Percentiles rank a stretch among this genome's conserved stretches.
These are phyloP conservation scores for Kwoniella shandongensis DNA, from an alignment of 768 basidiomycete species.

Conservation along the genomic window DNA sequence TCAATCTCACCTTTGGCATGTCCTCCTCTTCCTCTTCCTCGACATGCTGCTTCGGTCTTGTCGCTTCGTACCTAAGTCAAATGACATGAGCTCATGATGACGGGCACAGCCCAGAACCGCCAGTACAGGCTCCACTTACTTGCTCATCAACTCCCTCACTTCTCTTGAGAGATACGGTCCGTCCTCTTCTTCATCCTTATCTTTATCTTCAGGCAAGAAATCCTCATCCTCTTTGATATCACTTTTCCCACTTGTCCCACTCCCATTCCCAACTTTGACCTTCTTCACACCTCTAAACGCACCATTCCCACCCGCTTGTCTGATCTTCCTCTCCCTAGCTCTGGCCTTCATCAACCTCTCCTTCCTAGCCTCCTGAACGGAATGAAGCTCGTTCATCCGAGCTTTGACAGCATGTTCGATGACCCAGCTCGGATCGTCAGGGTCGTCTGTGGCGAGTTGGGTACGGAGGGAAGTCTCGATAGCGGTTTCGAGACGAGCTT, in stretches of 20 bases:
- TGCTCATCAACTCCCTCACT: conserved; percentile 74
- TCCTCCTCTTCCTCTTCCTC: conserved; percentile 47
- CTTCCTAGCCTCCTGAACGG: conserved; percentile 17
- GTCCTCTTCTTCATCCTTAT: conserved; percentile 55
- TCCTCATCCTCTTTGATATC: conserved; percentile 61
- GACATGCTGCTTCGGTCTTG: conserved; percentile 23
- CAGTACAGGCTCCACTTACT: conserved; percentile 58
- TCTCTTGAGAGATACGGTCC: conserved; percentile 69
- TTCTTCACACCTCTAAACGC: conserved; percentile 18
- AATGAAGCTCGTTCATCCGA: conserved; percentile 28
- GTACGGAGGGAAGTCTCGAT: conserved; percentile 23
- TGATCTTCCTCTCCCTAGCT: conserved; percentile 36
- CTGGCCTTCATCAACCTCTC: conserved; percentile 35
- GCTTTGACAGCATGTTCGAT: conserved; percentile 47
- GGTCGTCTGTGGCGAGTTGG: conserved; percentile 31
- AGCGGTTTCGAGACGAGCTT: conserved; percentile 27
- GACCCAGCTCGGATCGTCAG: conserved; percentile 51
- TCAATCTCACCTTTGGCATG: conserved; percentile 42
- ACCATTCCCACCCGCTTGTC: conserved; percentile 4
- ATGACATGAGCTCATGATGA: conserved; percentile 5
- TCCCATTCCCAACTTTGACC: neutral
- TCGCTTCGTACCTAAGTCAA: conserved; percentile 28
- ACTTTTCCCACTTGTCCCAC: conserved; percentile 39
- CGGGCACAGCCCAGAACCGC: conserved; percentile 15
- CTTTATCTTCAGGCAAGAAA: conserved; percentile 68